Base-by-base conservation (phyloP, 768 basidiomycete genomes). In the Agrocybe chaxingu region DNA sequence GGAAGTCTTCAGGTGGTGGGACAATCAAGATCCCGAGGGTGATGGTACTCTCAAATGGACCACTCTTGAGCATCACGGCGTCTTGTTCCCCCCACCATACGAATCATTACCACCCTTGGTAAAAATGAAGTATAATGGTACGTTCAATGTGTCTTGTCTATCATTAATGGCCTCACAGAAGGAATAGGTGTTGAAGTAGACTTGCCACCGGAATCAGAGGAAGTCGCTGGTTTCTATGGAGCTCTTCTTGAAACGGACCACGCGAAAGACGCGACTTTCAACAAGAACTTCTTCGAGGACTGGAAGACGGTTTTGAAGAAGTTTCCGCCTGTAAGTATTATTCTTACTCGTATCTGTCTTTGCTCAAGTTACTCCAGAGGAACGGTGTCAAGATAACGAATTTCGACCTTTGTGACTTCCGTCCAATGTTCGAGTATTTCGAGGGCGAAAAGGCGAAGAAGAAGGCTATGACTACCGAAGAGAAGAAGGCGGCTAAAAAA, bases 111-210 rank as follows among this genome's bases (percentile, higher is more conserved):
- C 97, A 1, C 68, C 75, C 7, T 61, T 82, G 62, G 82, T 97
- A 66, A 96, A 90, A 76, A 92, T 99, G 92, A 87, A 85, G 62
- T 99, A 99, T 66, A 81, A 95, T 57, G 95, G 96, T 93, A 64
- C 49, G 79, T 67, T 40, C 16, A 53, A 13, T 37, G 47, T 42
- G 29, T 51, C 49, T 18, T 47, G 43, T 12, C 11, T 29, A 35
- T 16, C 38, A 48, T 24, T 40, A 34, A 12, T 11, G 46, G 18
- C 33, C 41, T 59, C 46, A 52, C 49, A 42, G 40, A 32, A 39
- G 38, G 24, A 10, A 19, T 58, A 97, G 96, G 92, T 56, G 82
- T 87, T 67, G 65, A 75, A 8, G 78, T 98, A 29, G 76, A 85
- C 59, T 82, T 99, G 32, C 83, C 92, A 16, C 82, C 79, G 9